A percentile compares a stretch with the other conserved stretches of the same genome.
These are phyloP conservation scores for Scedosporium dehoogii DNA, from an alignment of 2,329 filamentous ascomycete genomes.

Conservation along the genomic window DNA sequence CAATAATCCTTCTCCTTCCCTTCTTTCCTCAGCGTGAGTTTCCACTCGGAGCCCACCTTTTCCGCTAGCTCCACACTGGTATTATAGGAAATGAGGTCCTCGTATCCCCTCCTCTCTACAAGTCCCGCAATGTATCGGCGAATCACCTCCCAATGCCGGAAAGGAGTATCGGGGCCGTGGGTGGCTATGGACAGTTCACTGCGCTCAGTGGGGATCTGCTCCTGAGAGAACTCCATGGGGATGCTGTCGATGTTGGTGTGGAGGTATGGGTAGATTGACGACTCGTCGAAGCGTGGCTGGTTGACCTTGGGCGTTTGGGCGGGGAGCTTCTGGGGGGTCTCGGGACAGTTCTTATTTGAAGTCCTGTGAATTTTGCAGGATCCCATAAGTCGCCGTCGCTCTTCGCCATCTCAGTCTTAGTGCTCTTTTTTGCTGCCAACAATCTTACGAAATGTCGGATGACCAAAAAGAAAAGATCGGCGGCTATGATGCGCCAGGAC, in stretches of 20 bases:
- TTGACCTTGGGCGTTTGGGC: slow-evolving; percentile 28
- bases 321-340: slow-evolving; percentile 33
- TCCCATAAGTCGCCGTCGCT: too few species aligned
- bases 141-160: slow-evolving; percentile 50
- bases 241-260: slow-evolving; percentile 53
- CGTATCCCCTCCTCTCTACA: slow-evolving; percentile 41
- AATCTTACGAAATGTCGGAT: neutral
- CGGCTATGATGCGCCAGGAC: neutral
- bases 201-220: slow-evolving; percentile 34
- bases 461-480: neutral
- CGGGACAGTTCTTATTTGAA: neutral
- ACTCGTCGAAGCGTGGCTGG: slow-evolving; percentile 43
- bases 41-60: slow-evolving; percentile 40
- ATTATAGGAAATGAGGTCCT: slow-evolving; percentile 40
- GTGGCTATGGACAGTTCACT: slow-evolving; percentile 19
- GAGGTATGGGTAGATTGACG: slow-evolving; percentile 51
- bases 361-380: too few species aligned
- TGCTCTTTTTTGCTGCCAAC: too few species aligned
- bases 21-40: slow-evolving; percentile 36
- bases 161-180: slow-evolving; percentile 48
- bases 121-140: slow-evolving; percentile 42
- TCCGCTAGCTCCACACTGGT: slow-evolving; percentile 53
- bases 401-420: too few species aligned
- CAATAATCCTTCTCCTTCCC: slow-evolving; percentile 23
- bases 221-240: slow-evolving; percentile 51